Evolutionary conservation across 352 stramenopile species (phyloP).

Genomic region (Thalassiosira sp.): DNA sequence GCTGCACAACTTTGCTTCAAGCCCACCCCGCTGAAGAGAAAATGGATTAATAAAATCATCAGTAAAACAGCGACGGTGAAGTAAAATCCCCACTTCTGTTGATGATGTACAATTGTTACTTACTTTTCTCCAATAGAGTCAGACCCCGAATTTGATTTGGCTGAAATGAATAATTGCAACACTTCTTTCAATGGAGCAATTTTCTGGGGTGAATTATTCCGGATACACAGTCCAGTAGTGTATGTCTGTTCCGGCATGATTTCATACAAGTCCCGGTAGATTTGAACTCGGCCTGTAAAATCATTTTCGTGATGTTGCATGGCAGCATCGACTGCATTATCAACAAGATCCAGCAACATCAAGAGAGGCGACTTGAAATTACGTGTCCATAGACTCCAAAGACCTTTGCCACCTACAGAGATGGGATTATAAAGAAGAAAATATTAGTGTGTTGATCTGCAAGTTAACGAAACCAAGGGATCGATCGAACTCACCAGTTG

Average conservation of each 20-base stretch:
- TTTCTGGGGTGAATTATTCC: conserved; percentile 32
- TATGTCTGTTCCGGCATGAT: background rate
- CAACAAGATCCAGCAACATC: conserved; percentile 55
- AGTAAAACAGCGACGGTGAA: no score
- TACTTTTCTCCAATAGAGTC: conserved; percentile 40
- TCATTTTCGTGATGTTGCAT: conserved; percentile 1
- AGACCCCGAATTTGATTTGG: conserved; percentile 26
- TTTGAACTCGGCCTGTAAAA: conserved; percentile 16
- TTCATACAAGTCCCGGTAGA: conserved; percentile 7
- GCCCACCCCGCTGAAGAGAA: conserved; percentile 36
- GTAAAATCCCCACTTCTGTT: no score
- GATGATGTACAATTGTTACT: no score
- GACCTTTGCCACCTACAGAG: conserved; percentile 43
- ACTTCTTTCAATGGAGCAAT: conserved; percentile 38
- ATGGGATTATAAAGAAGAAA: no score
- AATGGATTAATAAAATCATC: no score
- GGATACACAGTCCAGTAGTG: conserved; percentile 40
- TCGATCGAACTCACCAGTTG: conserved; percentile 7
- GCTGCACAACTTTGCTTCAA: conserved; percentile 34
- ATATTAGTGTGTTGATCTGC: background rate
- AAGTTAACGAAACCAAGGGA: no score
- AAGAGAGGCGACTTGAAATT: conserved; percentile 52
- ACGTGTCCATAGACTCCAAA: conserved; percentile 55
- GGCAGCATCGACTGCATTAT: conserved; percentile 61
- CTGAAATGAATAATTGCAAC: conserved; percentile 45